Base-by-base conservation (phyloP, 257 asterid species). In the Solanum medicagineum region DNA sequence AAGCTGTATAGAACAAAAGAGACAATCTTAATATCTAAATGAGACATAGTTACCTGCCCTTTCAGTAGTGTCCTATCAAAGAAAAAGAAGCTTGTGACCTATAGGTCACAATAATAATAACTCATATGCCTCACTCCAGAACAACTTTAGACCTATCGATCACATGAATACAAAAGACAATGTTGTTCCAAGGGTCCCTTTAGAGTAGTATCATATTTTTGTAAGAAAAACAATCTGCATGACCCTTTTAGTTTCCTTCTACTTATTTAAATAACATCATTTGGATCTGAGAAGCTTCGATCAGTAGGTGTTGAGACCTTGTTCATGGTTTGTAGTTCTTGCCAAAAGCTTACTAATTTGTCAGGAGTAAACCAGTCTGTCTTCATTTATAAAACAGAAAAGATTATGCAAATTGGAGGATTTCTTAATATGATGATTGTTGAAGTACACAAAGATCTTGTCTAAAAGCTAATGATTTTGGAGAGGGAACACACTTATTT, bases 351-450 rank as follows among this genome's bases (percentile, higher is more conserved):
- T 44, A 90, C 91, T 26, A 93, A 86, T 7, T 75, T 92, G 83
- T 92, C 92, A 53, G 9, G 62, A 14, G 84, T 87, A 79, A 94
- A 93, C 96, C 94, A 92, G 81, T 92, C 90, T 54, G 84, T 92
- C 90, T 54, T 85, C 94, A 93, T 92, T 97, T 94, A 85, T 49
- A 85, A 45, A 73, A 56, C 62, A 53, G 8, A 47, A 85, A 14
- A 24, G 44, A 65, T 1, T 77, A 51, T 16, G 26, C 26, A 63
- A 32, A 82, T 65, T 63, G 62, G 59, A 62, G 59, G 69, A 16
- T 84, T 47, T 51, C 42, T 69, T 12, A 29, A 54, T 24, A 81
- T 7, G n/a, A 85, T 22, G 42, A 42, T 36, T 24, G 53, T 19
- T 19, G 53, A 10, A 40, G 54, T 17, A 13, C 1, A 5, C 1